Conservation (phyloP, 306 rosid genomes). For the Gleditsia sinensis region DNA sequence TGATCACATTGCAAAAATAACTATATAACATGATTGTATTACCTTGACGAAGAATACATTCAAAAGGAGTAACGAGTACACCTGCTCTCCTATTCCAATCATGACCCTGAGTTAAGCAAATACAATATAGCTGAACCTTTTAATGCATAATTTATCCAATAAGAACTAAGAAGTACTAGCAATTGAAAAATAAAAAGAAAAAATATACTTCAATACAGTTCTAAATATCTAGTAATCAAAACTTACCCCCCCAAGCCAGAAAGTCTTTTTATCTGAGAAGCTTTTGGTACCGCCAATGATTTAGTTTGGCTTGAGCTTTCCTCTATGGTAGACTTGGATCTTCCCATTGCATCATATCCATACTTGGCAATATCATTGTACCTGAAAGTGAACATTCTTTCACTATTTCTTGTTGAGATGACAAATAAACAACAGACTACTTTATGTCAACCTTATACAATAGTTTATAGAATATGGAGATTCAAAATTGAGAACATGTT, state of each 20-base stretch:
- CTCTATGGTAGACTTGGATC: constrained; percentile 45
- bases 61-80: constrained; percentile 75
- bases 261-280: constrained; percentile 48
- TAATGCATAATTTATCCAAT: constrained; percentile 6
- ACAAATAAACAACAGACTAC: background rate
- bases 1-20: background rate
- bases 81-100: constrained; percentile 80
- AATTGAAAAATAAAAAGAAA: constrained; percentile 13
- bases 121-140: constrained; percentile 27
- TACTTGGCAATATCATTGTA: constrained; percentile 90
- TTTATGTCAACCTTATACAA: background rate
- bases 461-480: background rate
- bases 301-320: constrained; percentile 51
- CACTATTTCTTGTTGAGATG: constrained; percentile 10
- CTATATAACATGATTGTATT: constrained; percentile 10
- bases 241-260: constrained; percentile 82
- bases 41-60: constrained; percentile 88
- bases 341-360: constrained; percentile 88
- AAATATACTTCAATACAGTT: constrained; percentile 11
- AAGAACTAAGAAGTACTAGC: constrained; percentile 13
- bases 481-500: background rate
- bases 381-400: constrained; percentile 49
- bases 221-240: constrained; percentile 31
- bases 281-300: constrained; percentile 37
- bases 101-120: constrained; percentile 64